A percentile compares a stretch with the other conserved stretches of the same genome.
These are phyloP conservation scores for Mucor plumbeus DNA, from an alignment of 371 early-diverging fungal genomes.

Conservation along the genomic window DNA sequence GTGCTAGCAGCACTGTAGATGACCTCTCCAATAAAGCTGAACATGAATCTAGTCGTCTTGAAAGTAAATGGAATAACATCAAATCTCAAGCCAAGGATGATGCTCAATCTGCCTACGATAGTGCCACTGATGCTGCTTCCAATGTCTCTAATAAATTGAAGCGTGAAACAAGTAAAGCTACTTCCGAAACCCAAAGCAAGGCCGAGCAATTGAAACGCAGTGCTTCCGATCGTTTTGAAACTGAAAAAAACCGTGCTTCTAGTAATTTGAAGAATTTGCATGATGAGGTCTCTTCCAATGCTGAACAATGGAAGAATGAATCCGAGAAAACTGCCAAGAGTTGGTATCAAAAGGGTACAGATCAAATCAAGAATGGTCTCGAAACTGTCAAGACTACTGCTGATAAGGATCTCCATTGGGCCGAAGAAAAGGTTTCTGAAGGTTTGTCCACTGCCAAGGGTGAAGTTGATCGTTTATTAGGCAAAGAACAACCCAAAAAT, in stretches of 20 bases:
- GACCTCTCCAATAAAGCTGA: conserved; percentile 9
- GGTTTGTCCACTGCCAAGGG: conserved; percentile 22
- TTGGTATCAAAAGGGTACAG: conserved; percentile 23
- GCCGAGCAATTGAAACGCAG: conserved; percentile 13
- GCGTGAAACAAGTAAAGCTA: conserved; percentile 16
- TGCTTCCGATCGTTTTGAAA: conserved; percentile 5
- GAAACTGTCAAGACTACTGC: conserved; percentile 11
- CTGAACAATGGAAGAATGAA: conserved; percentile 18
- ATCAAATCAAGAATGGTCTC: conserved; percentile 20
- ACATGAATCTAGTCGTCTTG: conserved; percentile 13
- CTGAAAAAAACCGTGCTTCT: conserved; percentile 12
- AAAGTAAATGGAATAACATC: conserved; percentile 20
- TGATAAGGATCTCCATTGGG: conserved; percentile 26
- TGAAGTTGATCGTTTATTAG: conserved; percentile 20
- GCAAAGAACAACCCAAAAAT: not conserved
- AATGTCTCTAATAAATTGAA: conserved; percentile 16
- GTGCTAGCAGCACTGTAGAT: not conserved
- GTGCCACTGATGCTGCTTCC: conserved; percentile 15
- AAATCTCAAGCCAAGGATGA: conserved; percentile 20
- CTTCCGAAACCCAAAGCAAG: conserved; percentile 11
- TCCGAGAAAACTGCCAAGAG: conserved; percentile 22
- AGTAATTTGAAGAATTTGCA: conserved; percentile 3
- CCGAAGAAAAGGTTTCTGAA: conserved; percentile 21
- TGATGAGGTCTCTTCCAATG: conserved; percentile 10
- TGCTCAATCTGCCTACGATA: conserved; percentile 11